A percentile compares a stretch with the other conserved stretches of the same genome.
These are phyloP conservation scores for Diplodia mutila DNA, from an alignment of 2,329 filamentous ascomycete species.

Conservation along the genomic window DNA sequence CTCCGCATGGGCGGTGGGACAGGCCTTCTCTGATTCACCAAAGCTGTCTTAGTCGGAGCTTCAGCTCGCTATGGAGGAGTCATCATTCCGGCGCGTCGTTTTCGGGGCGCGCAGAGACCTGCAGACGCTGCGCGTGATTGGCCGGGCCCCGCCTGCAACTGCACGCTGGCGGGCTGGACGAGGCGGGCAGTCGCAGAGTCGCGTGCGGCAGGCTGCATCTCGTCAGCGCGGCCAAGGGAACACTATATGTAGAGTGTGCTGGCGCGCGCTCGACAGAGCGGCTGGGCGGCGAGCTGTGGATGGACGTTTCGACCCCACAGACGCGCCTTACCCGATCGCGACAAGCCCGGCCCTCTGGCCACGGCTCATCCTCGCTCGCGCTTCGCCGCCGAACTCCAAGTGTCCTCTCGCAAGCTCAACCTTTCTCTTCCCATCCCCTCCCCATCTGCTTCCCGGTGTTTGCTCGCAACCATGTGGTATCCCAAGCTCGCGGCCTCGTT, in stretches of 20 bases:
- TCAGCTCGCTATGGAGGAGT: background rate
- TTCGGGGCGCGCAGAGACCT: background rate
- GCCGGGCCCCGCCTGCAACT: background rate
- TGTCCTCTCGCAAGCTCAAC: conserved; percentile 9
- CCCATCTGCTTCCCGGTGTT: conserved; percentile 27
- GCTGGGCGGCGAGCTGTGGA: too few species aligned
- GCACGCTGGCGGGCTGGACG: background rate
- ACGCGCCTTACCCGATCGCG: conserved; percentile 12
- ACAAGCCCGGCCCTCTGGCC: background rate
- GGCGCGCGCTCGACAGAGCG: background rate
- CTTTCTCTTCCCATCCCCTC: conserved; percentile 17
- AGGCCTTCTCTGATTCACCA: background rate
- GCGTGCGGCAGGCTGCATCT: conserved; percentile 1
- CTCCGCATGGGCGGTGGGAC: too few species aligned
- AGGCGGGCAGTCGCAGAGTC: background rate
- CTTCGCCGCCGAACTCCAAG: conserved; percentile 19
- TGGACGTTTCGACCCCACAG: background rate
- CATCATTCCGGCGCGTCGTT: background rate
- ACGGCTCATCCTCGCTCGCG: conserved; percentile 7
- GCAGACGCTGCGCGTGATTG: background rate
- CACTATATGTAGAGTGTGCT: background rate
- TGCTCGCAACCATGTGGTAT: conserved; percentile 64
- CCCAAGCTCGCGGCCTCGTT: conserved; percentile 73
- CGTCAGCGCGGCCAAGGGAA: background rate
- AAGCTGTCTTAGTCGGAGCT: background rate